These are phyloP conservation scores for Kuraishia piskuri DNA, from an alignment of 805 yeast genomes.

Conservation along the genomic window DNA sequence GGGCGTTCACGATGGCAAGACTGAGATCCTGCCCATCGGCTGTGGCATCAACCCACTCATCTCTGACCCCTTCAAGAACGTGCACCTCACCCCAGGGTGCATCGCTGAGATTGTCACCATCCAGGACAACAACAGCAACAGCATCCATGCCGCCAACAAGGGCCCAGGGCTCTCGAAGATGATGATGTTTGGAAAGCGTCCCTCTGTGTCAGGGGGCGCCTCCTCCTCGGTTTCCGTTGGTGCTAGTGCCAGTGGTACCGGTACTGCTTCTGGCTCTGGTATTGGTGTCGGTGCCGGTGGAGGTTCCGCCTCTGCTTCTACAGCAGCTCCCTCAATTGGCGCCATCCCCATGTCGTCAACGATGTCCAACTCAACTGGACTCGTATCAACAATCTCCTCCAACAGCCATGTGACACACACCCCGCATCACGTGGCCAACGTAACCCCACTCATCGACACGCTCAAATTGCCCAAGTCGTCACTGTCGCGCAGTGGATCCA, in stretches of 20 bases:
- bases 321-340: too few species aligned
- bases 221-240: slow-evolving; percentile 17
- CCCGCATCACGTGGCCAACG: not conserved
- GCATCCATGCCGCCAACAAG: slow-evolving; percentile 4
- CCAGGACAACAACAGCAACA: slow-evolving; percentile 8
- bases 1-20: slow-evolving; percentile 22
- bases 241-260: not conserved
- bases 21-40: slow-evolving; percentile 34
- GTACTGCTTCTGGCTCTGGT: too few species aligned
- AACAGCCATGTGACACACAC: not conserved
- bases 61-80: slow-evolving; percentile 44
- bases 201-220: slow-evolving; percentile 14
- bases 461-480: slow-evolving; percentile 22
- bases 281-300: too few species aligned
- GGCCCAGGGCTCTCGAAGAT: slow-evolving; percentile 4
- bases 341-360: not conserved
- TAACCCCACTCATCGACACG: slow-evolving; percentile 8
- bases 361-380: not conserved
- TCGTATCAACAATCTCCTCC: not conserved
- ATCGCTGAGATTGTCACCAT: slow-evolving; percentile 18
- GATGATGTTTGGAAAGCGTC: slow-evolving; percentile 1
- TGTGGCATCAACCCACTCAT: slow-evolving; percentile 43
- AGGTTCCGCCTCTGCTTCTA: not conserved
- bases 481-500: slow-evolving; percentile 22
- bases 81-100: slow-evolving; percentile 51